Base-by-base conservation (phyloP, 1,284 basidiomycete genomes). In the Leccinum griseonigrum region DNA sequence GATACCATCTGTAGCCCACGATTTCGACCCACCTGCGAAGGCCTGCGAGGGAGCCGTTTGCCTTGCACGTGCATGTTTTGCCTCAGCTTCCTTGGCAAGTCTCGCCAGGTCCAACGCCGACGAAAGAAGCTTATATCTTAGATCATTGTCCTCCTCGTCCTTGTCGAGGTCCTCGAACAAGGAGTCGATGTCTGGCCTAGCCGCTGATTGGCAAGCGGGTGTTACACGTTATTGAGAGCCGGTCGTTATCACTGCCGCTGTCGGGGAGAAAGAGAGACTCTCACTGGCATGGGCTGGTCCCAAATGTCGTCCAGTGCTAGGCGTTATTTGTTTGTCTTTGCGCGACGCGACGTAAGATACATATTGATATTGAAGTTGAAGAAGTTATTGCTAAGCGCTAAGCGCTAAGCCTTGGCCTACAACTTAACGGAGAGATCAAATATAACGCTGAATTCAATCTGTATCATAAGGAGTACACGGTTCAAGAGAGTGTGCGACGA, bases 131-230 rank as follows among this genome's bases (percentile, higher is more conserved):
- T 76, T 75, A 43, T 78, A 75, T 36, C 62, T 70, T 62, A 78
- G 63, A 50, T 73, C 69, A 46, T 77, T 74, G 11, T 77, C 74
- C 11, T 82, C 64, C 10, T 71, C 74, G 4, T 76, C 75, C 57
- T 78, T 77, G 55, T 83, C 86, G 46, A 87, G 70, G 50, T 81
- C 83, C 29, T 79, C 83, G 68, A 91, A 91, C 50, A 90, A 74
- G 11, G 84, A 84, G 58, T 88, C 86, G 26, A 90, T 77, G 57
- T 87, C 83, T 10, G 77, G 70, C 48, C 66, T 66, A 4, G 67
- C 58, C 11, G 66, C 56, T 1, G 68, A 50, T 60, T n/a, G n/a
- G 67, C 31, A 61, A 1, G 70, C 69, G 0, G 70, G 65, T 3
- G 56, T 66, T 31, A 62, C 65, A n/a, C 63, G 60, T 59, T 64